Evolutionary conservation across 768 basidiomycete genomes (phyloP), one percentile per base, ranked within the genome.

Genomic region (Lentinula edodes): DNA sequence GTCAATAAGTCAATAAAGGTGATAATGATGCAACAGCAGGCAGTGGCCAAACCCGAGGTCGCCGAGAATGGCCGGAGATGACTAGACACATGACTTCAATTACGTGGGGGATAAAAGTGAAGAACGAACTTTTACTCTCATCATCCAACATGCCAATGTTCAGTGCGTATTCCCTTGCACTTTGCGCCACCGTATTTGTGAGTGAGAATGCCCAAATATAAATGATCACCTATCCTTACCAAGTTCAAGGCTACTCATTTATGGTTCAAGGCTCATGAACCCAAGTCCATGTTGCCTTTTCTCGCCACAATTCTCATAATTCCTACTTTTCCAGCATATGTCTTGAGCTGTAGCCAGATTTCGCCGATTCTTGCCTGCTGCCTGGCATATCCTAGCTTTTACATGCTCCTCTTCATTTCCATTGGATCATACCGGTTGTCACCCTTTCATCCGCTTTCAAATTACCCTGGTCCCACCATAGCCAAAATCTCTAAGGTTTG

Each of bases 371-470:
- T 35, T 18, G 60, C 61, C 34, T 10, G 43, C 13, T 28, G 6
- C 7, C 13, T 58, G n/a, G 61, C 61, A 2, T 72, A 68, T 52
- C 2, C 28, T 5, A 45, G 64, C 42, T 70, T 70, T 46, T 66
- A 69, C 32, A 9, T 35, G 12, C 63, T 66, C 5, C 45, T 73
- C 2, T 64, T 67, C 41, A 28, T 46, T 5, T 75, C 76, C 0
- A 73, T 75, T 35, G 61, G 67, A 4, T 41, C 66, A 5, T 77
- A 77, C 65, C 75, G 76, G 39, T 62, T 78, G n/a, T 77, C 76
- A 1, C 68, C 75, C 5, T 71, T 68, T 61, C 76, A 78, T 36
- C 75, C 76, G 28, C 71, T 77, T 23, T 73, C 77, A 9, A 66
- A 62, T 16, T 75, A 73, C 62, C 76, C 76, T 35, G 76, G 76